phyloP scores from a whole-genome alignment of 805 yeast species.

The Grigorovia transvaalensis region DNA sequence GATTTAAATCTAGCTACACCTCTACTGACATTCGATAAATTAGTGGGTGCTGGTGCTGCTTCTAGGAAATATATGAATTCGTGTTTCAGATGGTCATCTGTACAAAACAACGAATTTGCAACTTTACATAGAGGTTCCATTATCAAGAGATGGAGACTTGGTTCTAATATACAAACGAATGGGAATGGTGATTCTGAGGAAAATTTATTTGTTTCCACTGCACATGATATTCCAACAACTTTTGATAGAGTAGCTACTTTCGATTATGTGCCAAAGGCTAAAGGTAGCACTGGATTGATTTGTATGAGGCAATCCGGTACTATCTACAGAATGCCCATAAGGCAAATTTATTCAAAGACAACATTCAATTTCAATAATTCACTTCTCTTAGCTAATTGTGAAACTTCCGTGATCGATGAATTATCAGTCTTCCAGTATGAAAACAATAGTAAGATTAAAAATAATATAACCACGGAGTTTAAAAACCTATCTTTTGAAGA shows the following conservation, averaged over 20 bases:
- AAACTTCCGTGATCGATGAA: slow-evolving; percentile 22
- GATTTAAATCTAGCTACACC: slow-evolving; percentile 40
- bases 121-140: slow-evolving; percentile 70
- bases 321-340: slow-evolving; percentile 66
- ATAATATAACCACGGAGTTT: slow-evolving; percentile 13
- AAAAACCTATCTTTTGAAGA: slow-evolving; percentile 26
- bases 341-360: slow-evolving; percentile 53
- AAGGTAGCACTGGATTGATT: slow-evolving; percentile 54
- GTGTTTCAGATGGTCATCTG: slow-evolving; percentile 59
- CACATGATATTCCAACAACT: slow-evolving; percentile 62
- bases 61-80: slow-evolving; percentile 50
- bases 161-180: slow-evolving; percentile 35
- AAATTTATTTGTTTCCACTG: slow-evolving; percentile 62
- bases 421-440: slow-evolving; percentile 14
- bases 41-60: slow-evolving; percentile 46
- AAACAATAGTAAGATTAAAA: slow-evolving; percentile 10
- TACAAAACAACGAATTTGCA: slow-evolving; percentile 61
- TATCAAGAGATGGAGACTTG: slow-evolving; percentile 73
- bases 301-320: slow-evolving; percentile 91
- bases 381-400: slow-evolving; percentile 41
- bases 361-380: slow-evolving; percentile 63
- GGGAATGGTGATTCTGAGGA: slow-evolving; percentile 32
- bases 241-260: slow-evolving; percentile 76
- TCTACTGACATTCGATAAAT: slow-evolving; percentile 46
- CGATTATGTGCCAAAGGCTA: slow-evolving; percentile 60